These are phyloP conservation scores for Shiraia sp. DNA, from an alignment of 2,329 filamentous ascomycete species.

Conservation along the genomic window DNA sequence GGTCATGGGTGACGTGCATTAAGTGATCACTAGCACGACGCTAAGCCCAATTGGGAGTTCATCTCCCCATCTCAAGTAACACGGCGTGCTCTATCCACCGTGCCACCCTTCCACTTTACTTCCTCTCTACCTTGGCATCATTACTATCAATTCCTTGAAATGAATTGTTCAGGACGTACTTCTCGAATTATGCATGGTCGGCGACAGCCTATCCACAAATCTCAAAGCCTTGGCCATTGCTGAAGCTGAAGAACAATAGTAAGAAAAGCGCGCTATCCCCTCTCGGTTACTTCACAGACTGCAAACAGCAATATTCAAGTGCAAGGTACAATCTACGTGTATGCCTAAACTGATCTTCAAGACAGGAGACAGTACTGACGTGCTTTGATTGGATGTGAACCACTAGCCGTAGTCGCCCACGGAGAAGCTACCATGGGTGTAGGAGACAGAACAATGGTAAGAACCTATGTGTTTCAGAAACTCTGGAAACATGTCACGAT, in stretches of 20 bases:
- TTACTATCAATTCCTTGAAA: too few relatives aligned
- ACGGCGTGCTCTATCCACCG: too few relatives aligned
- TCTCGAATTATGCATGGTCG: neutral
- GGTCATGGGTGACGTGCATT: slow-evolving; percentile 15
- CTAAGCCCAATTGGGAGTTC: slow-evolving; percentile 3
- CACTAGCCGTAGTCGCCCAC: slow-evolving; percentile 1
- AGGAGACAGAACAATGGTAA: slow-evolving; percentile 29
- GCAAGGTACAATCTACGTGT: slow-evolving; percentile 1
- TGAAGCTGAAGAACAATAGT: slow-evolving; percentile 38
- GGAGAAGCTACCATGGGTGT: slow-evolving; percentile 10
- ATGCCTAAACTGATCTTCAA: slow-evolving; percentile 9
- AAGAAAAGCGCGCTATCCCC: slow-evolving; percentile 27
- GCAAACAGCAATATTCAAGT: slow-evolving; percentile 12
- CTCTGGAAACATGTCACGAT: neutral
- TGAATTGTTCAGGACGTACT: too few relatives aligned
- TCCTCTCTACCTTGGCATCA: neutral
- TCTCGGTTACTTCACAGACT: slow-evolving; percentile 8
- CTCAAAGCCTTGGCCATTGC: slow-evolving; percentile 18
- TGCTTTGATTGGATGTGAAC: slow-evolving; percentile 10
- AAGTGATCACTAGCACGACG: slow-evolving; percentile 8
- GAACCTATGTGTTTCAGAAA: slow-evolving; percentile 10
- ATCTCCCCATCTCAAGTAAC: neutral
- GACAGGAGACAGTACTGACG: slow-evolving; percentile 11
- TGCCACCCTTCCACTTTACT: neutral
- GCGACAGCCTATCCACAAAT: slow-evolving; percentile 8